phyloP scores from a whole-genome alignment of 192 early-diverging fungal species.

The Coemansia sp. region DNA sequence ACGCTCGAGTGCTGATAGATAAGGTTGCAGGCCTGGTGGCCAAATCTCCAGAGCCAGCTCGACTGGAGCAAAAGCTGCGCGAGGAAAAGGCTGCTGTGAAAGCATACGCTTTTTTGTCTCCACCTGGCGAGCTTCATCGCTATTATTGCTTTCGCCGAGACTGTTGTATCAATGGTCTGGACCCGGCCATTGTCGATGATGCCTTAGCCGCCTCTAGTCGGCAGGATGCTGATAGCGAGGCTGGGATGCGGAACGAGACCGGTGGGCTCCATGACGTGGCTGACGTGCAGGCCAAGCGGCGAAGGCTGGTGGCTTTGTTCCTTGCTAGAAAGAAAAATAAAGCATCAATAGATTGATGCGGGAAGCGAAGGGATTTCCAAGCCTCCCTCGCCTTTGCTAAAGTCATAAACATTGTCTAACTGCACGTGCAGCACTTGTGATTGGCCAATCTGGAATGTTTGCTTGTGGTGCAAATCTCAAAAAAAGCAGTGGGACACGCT shows the following conservation, averaged over 20 bases:
- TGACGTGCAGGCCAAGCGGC: constrained; percentile 27
- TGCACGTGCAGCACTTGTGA: background rate
- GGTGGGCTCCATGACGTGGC: background rate
- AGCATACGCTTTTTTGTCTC: constrained; percentile 26
- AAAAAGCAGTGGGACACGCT: background rate
- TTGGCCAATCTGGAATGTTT: background rate
- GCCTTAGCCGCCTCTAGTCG: constrained; percentile 1
- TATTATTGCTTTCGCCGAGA: constrained; percentile 39
- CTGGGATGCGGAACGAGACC: background rate
- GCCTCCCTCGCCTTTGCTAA: background rate
- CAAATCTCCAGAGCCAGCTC: constrained; percentile 11
- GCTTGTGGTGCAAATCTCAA: background rate
- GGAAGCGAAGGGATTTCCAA: background rate
- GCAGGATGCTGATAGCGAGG: background rate
- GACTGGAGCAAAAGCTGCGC: constrained; percentile 22
- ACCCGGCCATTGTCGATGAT: constrained; percentile 1
- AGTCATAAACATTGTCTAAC: no score
- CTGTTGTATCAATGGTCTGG: constrained; percentile 10
- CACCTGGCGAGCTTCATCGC: constrained; percentile 10
- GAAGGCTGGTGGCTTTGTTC: constrained; percentile 21
- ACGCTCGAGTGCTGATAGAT: constrained; percentile 17
- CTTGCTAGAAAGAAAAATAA: background rate
- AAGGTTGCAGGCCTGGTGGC: constrained; percentile 27
- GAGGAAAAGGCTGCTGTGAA: constrained; percentile 25
- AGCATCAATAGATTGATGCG: background rate